These are phyloP conservation scores for Debaryomyces prosopidis DNA, from an alignment of 805 yeast genomes.

Conservation along the genomic window DNA sequence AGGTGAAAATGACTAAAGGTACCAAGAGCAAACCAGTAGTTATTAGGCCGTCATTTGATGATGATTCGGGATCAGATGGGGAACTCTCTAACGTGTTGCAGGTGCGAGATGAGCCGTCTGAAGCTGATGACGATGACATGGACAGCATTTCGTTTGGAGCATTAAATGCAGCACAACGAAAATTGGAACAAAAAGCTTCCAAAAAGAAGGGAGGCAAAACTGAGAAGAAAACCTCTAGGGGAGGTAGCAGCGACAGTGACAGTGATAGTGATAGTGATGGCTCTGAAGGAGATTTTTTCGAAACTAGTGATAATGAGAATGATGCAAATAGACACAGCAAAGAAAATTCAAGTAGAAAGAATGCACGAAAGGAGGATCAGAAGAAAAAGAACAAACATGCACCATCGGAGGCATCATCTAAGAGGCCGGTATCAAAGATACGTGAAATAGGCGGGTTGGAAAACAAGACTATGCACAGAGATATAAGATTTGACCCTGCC, in stretches of 20 bases:
- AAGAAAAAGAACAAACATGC: conserved; percentile 72
- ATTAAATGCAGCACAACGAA: conserved; percentile 57
- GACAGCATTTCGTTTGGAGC: conserved; percentile 64
- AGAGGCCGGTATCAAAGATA: conserved; percentile 64
- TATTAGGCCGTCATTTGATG: conserved; percentile 18
- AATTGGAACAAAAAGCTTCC: conserved; percentile 27
- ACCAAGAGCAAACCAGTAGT: conserved; percentile 5
- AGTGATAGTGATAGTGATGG: conserved; percentile 11
- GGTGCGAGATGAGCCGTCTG: conserved; percentile 1
- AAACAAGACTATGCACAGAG: conserved; percentile 56
- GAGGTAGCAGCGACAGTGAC: conserved; percentile 13
- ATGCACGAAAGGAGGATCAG: conserved; percentile 15
- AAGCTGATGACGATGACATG: conserved; percentile 45
- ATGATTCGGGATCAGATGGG: conserved; percentile 15
- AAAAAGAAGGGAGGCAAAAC: conserved; percentile 9
- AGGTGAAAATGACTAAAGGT: not conserved
- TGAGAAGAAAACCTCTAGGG: no score
- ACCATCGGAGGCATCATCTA: conserved; percentile 78
- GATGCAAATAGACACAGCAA: not conserved
- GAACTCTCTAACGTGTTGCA: conserved; percentile 5
- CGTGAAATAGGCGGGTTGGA: conserved; percentile 75
- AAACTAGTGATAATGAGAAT: not conserved
- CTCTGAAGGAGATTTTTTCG: not conserved
- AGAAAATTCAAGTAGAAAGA: conserved; percentile 7
- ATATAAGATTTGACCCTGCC: conserved; percentile 89